These are phyloP conservation scores for Dothideomycetes sp. DNA, from an alignment of 2,329 filamentous ascomycete species.

Conservation along the genomic window DNA sequence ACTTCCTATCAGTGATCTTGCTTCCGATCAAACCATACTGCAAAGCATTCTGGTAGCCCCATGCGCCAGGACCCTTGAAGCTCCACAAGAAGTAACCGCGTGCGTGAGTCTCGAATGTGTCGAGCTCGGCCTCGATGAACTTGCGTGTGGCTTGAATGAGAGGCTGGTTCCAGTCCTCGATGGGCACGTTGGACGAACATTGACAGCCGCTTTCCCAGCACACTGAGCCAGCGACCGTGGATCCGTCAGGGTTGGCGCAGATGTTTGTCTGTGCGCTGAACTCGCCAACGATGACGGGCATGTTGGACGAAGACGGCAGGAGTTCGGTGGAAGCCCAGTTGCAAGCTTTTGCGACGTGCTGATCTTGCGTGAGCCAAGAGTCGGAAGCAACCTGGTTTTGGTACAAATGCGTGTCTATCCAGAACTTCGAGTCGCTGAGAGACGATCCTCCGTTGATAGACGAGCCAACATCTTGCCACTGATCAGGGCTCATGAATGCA, in stretches of 20 bases:
- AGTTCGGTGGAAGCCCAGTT: slow-evolving; percentile 25
- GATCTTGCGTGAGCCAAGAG: slow-evolving; percentile 28
- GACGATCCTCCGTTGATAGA: slow-evolving; percentile 21
- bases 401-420: slow-evolving; percentile 37
- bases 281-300: slow-evolving; percentile 36
- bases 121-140: slow-evolving; percentile 37
- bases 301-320: slow-evolving; percentile 24
- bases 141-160: slow-evolving; percentile 29
- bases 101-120: slow-evolving; percentile 33
- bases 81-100: slow-evolving; percentile 38
- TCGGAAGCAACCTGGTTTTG: slow-evolving; percentile 33
- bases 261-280: slow-evolving; percentile 37
- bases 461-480: slow-evolving; percentile 24
- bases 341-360: slow-evolving; percentile 36
- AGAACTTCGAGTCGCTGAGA: slow-evolving; percentile 28
- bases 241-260: slow-evolving; percentile 35
- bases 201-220: slow-evolving; percentile 31
- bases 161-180: slow-evolving; percentile 29
- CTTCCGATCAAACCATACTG: slow-evolving; percentile 32
- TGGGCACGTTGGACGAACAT: slow-evolving; percentile 28
- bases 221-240: slow-evolving; percentile 24
- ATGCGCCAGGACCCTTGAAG: slow-evolving; percentile 33
- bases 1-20: slow-evolving; percentile 26
- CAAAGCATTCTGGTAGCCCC: slow-evolving; percentile 34
- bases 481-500: slow-evolving; percentile 24